Evolutionary conservation across 2,329 filamentous ascomycete genomes (phyloP).

Genomic region (Pseudocercospora eumusae): DNA sequence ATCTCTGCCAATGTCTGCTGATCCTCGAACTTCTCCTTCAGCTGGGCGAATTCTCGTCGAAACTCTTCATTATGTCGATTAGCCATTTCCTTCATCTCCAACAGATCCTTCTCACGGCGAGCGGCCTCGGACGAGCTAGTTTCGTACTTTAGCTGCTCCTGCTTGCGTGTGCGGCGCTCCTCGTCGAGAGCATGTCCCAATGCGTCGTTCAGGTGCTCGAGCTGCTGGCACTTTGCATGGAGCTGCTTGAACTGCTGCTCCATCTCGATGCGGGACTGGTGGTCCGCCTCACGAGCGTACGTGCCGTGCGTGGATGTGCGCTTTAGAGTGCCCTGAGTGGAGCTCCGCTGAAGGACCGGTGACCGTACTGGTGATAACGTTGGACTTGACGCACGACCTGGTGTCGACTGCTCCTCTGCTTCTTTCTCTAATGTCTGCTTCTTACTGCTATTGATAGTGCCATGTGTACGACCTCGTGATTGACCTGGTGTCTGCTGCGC

Average conservation of each 20-base stretch:
- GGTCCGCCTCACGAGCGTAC: slow-evolving; percentile 13
- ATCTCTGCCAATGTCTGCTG: slow-evolving; percentile 21
- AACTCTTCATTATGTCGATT: slow-evolving; percentile 31
- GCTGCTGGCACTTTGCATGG: slow-evolving; percentile 32
- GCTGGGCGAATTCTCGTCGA: slow-evolving; percentile 26
- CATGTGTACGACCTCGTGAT: not conserved
- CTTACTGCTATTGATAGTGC: not conserved
- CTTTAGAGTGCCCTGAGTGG: not conserved
- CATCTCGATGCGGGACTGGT: slow-evolving; percentile 25
- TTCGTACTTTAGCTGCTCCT: slow-evolving; percentile 28
- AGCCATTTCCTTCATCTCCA: slow-evolving; percentile 32
- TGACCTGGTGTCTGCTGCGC: slow-evolving; percentile 24
- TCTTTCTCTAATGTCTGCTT: not conserved
- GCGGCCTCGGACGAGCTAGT: slow-evolving; percentile 25
- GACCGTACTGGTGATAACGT: slow-evolving; percentile 36
- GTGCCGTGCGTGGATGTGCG: slow-evolving; percentile 14
- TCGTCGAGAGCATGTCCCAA: slow-evolving; percentile 32
- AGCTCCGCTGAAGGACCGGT: slow-evolving; percentile 28
- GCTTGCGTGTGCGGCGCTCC: slow-evolving; percentile 29
- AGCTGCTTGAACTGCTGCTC: slow-evolving; percentile 31
- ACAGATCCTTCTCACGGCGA: slow-evolving; percentile 29
- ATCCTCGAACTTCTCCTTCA: slow-evolving; percentile 29
- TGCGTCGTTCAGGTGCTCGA: slow-evolving; percentile 33
- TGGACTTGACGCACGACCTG: slow-evolving; percentile 35
- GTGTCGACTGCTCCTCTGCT: slow-evolving; percentile 26